Evolutionary conservation across 257 asterid genomes (phyloP), one percentile per base, ranked within the genome.

Genomic region (Plantago elongata): DNA sequence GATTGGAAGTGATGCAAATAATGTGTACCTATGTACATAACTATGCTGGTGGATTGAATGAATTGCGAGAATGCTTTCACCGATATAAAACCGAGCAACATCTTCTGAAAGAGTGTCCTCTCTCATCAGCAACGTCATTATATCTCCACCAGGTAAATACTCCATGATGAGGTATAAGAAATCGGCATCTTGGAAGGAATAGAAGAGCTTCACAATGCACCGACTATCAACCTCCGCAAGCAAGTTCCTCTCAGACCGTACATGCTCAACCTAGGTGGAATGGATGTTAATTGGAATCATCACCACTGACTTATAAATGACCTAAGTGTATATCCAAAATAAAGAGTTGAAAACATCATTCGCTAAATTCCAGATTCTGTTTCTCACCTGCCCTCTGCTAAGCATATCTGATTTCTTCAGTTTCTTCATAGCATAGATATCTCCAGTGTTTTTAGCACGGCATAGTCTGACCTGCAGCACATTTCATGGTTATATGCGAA

Each of bases 171-270:
- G 92, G 78, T 92, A 92, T 65, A 92, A 77, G 71, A 71, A 89
- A 45, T 89, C 95, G 4, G 97, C 78, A 81, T 92, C 99, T 83
- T 92, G 99, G 77, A 92, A 92, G 56, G 99, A 92, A 75, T 84
- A 92, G 69, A 72, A 83, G 60, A 92, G 96, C 83, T 84, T 89
- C 76, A 92, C 99, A 60, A 92, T 92, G 89, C 86, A 92, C 34
- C 97, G 89, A 78, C 99, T 89, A 61, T 89, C 97, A 51, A 92
- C 99, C 83, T 92, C 99, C 70, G 75, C 99, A 14, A 92, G 97
- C 85, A 92, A 74, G 78, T 92, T 89, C 81, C 99, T 89, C 84
- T 92, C 99, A 0, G 99, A 92, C 10, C 97, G 88, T 9, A 92
- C 99, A 76, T 92, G 99, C 87, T 92, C 99, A 70, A 92, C 99